Conservation (phyloP, 331 rosid genomes). For the Pyrus hybrid region DNA sequence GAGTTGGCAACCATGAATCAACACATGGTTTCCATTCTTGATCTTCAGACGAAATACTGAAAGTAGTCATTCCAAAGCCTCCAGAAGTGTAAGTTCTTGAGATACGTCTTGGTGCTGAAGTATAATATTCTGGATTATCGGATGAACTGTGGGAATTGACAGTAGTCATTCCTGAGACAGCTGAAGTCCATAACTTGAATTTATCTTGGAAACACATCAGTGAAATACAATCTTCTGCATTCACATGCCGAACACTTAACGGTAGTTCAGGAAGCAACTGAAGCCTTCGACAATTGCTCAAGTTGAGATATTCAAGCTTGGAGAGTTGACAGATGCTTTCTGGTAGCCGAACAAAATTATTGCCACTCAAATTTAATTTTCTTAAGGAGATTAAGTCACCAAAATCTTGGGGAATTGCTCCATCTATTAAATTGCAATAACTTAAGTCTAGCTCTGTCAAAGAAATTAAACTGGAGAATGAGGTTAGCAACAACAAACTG, state of each 20-base stretch:
- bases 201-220: neutral
- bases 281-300: slow-evolving; percentile 2
- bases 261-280: neutral
- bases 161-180: neutral
- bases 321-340: neutral
- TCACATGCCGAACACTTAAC: neutral
- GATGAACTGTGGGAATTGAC: neutral
- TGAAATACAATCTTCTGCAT: slow-evolving; percentile 1
- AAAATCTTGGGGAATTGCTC: neutral
- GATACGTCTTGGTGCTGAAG: neutral
- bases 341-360: neutral
- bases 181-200: neutral
- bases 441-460: neutral
- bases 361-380: neutral
- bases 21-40: neutral
- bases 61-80: neutral
- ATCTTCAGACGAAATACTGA: neutral
- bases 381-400: neutral
- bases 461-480: neutral
- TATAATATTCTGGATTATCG: neutral
- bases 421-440: neutral
- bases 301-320: neutral
- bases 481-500: neutral
- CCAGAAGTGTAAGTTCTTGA: neutral
- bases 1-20: neutral